A percentile compares a stretch with the other conserved stretches of the same genome.
phyloP scores from a whole-genome alignment of 2,329 filamentous ascomycete species.

The Chaetomium sp. region DNA sequence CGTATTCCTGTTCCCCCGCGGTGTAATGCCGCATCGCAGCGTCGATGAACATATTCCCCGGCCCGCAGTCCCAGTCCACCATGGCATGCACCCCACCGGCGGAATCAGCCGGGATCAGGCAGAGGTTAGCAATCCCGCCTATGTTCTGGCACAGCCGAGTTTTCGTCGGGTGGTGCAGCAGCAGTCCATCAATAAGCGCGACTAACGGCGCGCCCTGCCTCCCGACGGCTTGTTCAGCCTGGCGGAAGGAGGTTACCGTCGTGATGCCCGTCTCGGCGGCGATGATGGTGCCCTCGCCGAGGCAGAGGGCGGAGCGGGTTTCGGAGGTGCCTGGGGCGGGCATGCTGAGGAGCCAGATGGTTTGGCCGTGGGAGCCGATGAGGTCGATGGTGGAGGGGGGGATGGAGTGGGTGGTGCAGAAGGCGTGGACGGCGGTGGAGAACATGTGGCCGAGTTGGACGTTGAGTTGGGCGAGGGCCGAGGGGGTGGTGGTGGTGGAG shows the following conservation, averaged over 20 bases:
- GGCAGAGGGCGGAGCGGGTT: neutral
- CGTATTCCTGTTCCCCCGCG: conserved; percentile 43
- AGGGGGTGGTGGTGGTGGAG: neutral
- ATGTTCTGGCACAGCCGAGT: conserved; percentile 56
- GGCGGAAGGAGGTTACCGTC: conserved; percentile 51
- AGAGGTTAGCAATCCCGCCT: conserved; percentile 55
- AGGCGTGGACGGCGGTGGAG: conserved; percentile 43
- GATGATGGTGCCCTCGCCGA: conserved; percentile 46
- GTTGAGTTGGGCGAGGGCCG: conserved; percentile 46
- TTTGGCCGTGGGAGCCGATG: conserved; percentile 53
- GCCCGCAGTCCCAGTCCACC: conserved; percentile 49
- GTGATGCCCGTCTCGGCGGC: conserved; percentile 51
- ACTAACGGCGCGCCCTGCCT: conserved; percentile 51
- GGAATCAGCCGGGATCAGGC: conserved; percentile 48
- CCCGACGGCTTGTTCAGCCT: conserved; percentile 48
- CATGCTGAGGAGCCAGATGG: conserved; percentile 51
- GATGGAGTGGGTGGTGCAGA: conserved; percentile 40
- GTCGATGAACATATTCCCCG: conserved; percentile 52
- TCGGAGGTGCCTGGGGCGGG: conserved; percentile 41
- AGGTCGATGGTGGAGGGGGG: conserved; percentile 42
- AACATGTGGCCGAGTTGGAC: conserved; percentile 52
- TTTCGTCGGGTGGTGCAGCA: conserved; percentile 51
- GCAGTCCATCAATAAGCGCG: conserved; percentile 49
- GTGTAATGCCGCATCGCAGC: conserved; percentile 50
- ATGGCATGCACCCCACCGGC: conserved; percentile 28